phyloP scores from a whole-genome alignment of 208 protist species.

The Trypanosoma avium region DNA sequence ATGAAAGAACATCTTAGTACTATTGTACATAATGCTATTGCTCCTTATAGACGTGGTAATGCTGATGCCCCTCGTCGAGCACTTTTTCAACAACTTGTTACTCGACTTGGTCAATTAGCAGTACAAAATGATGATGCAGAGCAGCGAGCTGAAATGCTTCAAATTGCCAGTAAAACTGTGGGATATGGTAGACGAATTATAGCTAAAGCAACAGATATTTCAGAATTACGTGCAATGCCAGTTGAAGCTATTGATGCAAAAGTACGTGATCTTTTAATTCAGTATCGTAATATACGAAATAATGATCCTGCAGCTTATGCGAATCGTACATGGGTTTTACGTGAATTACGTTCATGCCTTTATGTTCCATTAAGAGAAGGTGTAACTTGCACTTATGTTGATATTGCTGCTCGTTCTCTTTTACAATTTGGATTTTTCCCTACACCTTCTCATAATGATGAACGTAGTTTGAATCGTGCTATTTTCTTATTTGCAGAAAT shows the following conservation, averaged over 20 bases:
- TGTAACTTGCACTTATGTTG: conserved; percentile 53
- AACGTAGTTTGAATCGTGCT: conserved; percentile 67
- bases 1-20: conserved; percentile 85
- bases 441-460: conserved; percentile 42
- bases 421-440: conserved; percentile 79
- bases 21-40: conserved; percentile 82
- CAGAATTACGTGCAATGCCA: conserved; percentile 65
- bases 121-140: conserved; percentile 70
- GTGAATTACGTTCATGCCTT: conserved; percentile 78
- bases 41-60: conserved; percentile 83
- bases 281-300: conserved; percentile 64
- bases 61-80: conserved; percentile 65
- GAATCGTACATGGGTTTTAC: conserved; percentile 83
- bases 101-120: conserved; percentile 72
- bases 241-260: conserved; percentile 62
- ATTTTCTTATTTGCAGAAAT: conserved; percentile 85
- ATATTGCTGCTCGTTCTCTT: conserved; percentile 49
- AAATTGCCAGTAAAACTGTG: conserved; percentile 73
- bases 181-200: conserved; percentile 67
- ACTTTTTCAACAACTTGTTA: conserved; percentile 79
- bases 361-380: conserved; percentile 61
- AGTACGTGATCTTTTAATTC: conserved; percentile 63
- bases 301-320: conserved; percentile 50
- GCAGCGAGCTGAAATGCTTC: conserved; percentile 67
- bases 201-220: conserved; percentile 65